Base-by-base conservation (phyloP, 2,329 filamentous ascomycete genomes). In the Rosellinia necatrix region DNA sequence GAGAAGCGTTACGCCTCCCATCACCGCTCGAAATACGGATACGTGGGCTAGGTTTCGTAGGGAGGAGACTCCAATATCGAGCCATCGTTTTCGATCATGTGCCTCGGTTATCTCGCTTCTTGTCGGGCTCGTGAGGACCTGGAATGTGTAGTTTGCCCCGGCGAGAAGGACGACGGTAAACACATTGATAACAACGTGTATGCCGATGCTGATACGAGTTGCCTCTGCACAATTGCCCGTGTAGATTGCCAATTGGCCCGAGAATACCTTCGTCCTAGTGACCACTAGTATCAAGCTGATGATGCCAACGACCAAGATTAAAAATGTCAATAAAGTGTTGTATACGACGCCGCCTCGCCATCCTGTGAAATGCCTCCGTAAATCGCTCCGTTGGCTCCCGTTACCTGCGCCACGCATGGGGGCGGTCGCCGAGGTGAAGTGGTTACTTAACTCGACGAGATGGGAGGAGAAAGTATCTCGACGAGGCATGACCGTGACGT, bases 31-130 rank as follows among this genome's bases (percentile, higher is more conserved):
- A 12, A 71, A 68, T n/a, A 66, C 67, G 13, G 76, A 75, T 49
- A 83, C 76, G 49, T 74, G 67, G 10, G 60, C 51, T 2, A 82
- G 66, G 60, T 84, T 84, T 44, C 80, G 74, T 24, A 82, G 47
- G 9, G 81, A 82, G 6, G 80, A 78, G 15, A 83, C 72, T 6
- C 81, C 81, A 24, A 84, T 78, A 57, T 84, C 79, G 47, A 84
- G 67, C 81, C 80, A 83, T 40, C 65, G 70, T 60, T 70, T 73
- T 29, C 67, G 70, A 9, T 68, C 70, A 60, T 84, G 81, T 4
- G 80, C 80, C 10, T 61, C 66, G 24, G 75, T 70, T 7, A 84
- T 65, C 61, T 83, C 81, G 9, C 66, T 66, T 35, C 81, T 74
- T 6, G 79, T 82, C 5, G 81, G 81, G 60, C 80, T 82, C 62